Evolutionary conservation across 2,329 filamentous ascomycete genomes (phyloP), one percentile per base, ranked within the genome.

Genomic region (Samsoniella hepiali): DNA sequence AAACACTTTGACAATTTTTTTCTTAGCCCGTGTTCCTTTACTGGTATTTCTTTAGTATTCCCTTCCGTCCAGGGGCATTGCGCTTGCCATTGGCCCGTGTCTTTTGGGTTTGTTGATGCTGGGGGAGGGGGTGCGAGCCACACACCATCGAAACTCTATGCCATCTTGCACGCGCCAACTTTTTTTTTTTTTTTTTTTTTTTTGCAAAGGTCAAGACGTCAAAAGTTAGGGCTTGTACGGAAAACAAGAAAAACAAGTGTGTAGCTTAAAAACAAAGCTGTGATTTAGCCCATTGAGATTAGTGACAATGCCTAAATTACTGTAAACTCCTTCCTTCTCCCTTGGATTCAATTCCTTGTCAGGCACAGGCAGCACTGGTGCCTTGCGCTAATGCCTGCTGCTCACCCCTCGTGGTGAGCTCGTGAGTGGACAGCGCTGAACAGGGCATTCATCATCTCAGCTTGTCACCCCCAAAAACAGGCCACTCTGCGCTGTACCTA

Each of bases 341-440:
- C 31, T 40, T 40, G 38, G 13, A 15, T 13, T 22, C 50, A 53
- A 53, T 13, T 53, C 50, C 32, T 36, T 53, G 22, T 29, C 50
- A 53, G 50, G 50, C 50, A 53, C 50, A 36, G n/a, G 5, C 38
- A 40, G 38, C 38, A 22, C 22, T 34, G 50, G 50, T 57, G 40
- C 54, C 54, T 57, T 57, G 54, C 54, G 54, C 34, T 36, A 54
- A 57, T 57, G 54, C 22, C 40, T 22, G 22, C 22, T 22, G 22
- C 22, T 22, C 22, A 22, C 22, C 22, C 22, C 22, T 22, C 22
- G 22, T 22, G 22, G 22, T 22, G 22, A 22, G 22, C 22, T 22
- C 1, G 22, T 22, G 22, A 22, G 22, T 22, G 22, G 22, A 22
- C 22, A 22, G 22, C 22, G 22, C 22, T 22, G 22, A 22, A 22